Evolutionary conservation across 805 yeast species (phyloP).

Genomic region (Candida dajiaensis): DNA sequence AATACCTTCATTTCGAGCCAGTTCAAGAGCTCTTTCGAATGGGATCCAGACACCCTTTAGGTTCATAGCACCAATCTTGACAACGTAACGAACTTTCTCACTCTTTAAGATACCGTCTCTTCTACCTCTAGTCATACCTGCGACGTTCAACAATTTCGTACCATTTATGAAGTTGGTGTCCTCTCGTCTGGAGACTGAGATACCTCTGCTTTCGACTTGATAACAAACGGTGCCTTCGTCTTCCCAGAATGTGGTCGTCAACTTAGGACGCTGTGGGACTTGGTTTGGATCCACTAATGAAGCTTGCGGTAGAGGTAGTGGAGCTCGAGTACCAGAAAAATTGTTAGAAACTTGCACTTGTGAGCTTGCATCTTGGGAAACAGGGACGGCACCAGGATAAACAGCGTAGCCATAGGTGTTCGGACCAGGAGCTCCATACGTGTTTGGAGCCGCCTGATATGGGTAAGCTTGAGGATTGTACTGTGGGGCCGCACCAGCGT

Average conservation of each 20-base stretch:
- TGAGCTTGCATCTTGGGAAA: constrained; percentile 1
- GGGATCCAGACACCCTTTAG: constrained; percentile 75
- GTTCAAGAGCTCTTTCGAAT: constrained; percentile 60
- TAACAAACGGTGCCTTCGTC: constrained; percentile 67
- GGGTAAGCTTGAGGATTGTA: not conserved
- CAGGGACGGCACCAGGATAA: constrained; percentile 3
- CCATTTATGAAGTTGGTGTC: constrained; percentile 73
- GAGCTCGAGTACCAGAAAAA: constrained; percentile 10
- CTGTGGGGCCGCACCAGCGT: not conserved
- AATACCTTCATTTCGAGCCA: constrained; percentile 64
- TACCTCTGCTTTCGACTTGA: constrained; percentile 66
- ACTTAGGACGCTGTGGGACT: constrained; percentile 44
- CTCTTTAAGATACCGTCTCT: constrained; percentile 64
- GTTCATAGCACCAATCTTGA: constrained; percentile 72
- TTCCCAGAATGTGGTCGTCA: constrained; percentile 74
- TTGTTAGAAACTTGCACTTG: not conserved
- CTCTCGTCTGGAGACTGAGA: constrained; percentile 61
- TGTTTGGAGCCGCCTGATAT: constrained; percentile 1
- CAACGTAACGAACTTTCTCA: constrained; percentile 64
- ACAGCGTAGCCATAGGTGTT: constrained; percentile 11
- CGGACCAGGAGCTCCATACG: constrained; percentile 1
- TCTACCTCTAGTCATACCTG: constrained; percentile 69
- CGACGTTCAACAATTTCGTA: constrained; percentile 61
- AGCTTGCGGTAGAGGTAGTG: constrained; percentile 13
- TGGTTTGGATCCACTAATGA: constrained; percentile 22